Conservation (phyloP, 2,329 filamentous ascomycete genomes). For the Stagonosporopsis rhizophila region DNA sequence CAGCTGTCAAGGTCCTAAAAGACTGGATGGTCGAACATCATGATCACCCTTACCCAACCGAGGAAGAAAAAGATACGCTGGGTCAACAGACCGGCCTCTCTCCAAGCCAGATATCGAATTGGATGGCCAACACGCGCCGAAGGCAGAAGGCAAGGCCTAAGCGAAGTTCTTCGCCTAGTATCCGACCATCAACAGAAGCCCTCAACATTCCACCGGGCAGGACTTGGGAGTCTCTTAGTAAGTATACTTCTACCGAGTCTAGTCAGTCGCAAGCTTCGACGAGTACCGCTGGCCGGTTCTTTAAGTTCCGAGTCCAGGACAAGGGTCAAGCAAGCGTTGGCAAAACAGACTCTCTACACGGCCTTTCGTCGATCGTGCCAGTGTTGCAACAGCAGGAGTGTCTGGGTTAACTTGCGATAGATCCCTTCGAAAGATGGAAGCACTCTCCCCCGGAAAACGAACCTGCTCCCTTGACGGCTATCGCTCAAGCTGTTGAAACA, state of each 20-base stretch:
- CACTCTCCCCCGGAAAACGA: slow-evolving; percentile 73
- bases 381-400: slow-evolving; percentile 29
- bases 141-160: slow-evolving; percentile 77
- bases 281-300: slow-evolving; percentile 26
- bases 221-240: slow-evolving; percentile 56
- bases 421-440: slow-evolving; percentile 73
- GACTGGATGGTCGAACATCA: slow-evolving; percentile 83
- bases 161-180: slow-evolving; percentile 72
- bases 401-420: slow-evolving; percentile 57
- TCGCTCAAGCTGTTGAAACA: slow-evolving; percentile 64
- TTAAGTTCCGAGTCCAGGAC: slow-evolving; percentile 29
- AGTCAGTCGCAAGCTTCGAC: slow-evolving; percentile 5
- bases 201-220: slow-evolving; percentile 77
- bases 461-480: slow-evolving; percentile 69
- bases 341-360: slow-evolving; percentile 3
- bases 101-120: slow-evolving; percentile 85
- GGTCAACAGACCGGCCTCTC: slow-evolving; percentile 81
- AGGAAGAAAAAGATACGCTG: slow-evolving; percentile 82
- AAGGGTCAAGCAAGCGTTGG: slow-evolving; percentile 3
- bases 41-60: slow-evolving; percentile 85
- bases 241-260: slow-evolving; percentile 29
- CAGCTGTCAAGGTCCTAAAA: slow-evolving; percentile 81
- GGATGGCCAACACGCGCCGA: slow-evolving; percentile 88
- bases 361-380: slow-evolving; percentile 14
- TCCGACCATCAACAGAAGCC: slow-evolving; percentile 66